Evolutionary conservation across 257 asterid species (phyloP).

Genomic region (Solanum bulbocastanum): DNA sequence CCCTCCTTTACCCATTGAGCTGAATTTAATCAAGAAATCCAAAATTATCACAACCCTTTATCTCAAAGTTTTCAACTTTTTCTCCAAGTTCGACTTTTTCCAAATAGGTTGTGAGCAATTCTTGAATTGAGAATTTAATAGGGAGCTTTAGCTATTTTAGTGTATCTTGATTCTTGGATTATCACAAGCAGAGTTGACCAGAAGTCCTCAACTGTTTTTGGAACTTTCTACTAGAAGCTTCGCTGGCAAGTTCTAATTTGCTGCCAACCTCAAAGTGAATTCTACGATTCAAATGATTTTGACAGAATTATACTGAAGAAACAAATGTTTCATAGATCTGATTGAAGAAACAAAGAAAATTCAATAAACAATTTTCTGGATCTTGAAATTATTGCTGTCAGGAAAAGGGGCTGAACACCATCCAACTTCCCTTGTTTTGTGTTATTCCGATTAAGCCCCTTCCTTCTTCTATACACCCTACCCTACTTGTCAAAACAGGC

Average conservation of each 20-base stretch:
- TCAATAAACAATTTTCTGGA: no score
- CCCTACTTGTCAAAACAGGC: no score
- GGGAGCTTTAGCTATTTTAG: neutral
- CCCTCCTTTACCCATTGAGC: conserved; percentile 80
- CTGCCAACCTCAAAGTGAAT: neutral
- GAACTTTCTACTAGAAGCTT: neutral
- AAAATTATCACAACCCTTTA: neutral
- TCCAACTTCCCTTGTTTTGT: no score
- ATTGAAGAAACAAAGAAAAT: no score
- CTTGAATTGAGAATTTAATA: neutral
- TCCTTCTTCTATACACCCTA: no score
- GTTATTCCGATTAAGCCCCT: no score
- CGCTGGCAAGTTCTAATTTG: neutral
- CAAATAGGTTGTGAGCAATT: neutral
- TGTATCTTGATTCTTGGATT: neutral
- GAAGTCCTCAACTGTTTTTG: neutral
- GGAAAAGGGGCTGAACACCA: no score
- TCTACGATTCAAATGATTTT: neutral
- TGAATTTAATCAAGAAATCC: neutral
- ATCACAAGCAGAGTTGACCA: neutral
- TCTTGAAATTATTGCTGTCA: no score
- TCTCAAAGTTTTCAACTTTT: neutral
- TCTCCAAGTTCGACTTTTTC: neutral
- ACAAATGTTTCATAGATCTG: no score
- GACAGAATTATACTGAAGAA: neutral